These are phyloP conservation scores for Chytriomyces confervae DNA, from an alignment of 192 early-diverging fungal species.

Conservation along the genomic window DNA sequence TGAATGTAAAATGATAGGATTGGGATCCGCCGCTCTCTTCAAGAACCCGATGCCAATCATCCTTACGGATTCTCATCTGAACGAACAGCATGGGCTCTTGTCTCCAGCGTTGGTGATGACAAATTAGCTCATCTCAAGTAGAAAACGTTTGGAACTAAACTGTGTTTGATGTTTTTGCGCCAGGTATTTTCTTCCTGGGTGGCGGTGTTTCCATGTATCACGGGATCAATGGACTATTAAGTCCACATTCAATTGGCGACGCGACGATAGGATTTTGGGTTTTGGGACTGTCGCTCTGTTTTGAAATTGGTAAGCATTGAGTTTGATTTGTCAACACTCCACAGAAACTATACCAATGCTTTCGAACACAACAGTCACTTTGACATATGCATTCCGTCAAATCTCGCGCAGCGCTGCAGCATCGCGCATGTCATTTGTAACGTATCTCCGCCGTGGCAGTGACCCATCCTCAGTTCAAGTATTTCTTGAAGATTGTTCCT, in stretches of 20 bases:
- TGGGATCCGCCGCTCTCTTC: slow-evolving; percentile 54
- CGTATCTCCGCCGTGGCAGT: slow-evolving; percentile 53
- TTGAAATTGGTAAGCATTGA: slow-evolving; percentile 49
- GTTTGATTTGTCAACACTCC: slow-evolving; percentile 7
- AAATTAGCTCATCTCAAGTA: neutral
- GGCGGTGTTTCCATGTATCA: slow-evolving; percentile 63
- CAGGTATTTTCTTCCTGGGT: slow-evolving; percentile 61
- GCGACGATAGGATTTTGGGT: slow-evolving; percentile 46
- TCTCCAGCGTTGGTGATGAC: slow-evolving; percentile 49
- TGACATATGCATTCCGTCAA: slow-evolving; percentile 54
- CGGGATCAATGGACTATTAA: slow-evolving; percentile 55
- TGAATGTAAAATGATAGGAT: slow-evolving; percentile 26
- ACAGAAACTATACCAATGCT: neutral
- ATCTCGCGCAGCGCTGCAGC: slow-evolving; percentile 46
- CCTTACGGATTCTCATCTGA: slow-evolving; percentile 64
- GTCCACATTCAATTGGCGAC: slow-evolving; percentile 49
- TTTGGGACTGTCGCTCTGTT: slow-evolving; percentile 51
- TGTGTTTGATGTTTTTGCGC: neutral
- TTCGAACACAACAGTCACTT: slow-evolving; percentile 34
- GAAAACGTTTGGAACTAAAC: neutral
- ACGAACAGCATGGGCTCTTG: slow-evolving; percentile 64
- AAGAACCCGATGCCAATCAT: slow-evolving; percentile 53
- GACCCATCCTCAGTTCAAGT: slow-evolving; percentile 67
- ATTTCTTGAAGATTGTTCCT: slow-evolving; percentile 59
- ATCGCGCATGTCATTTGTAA: slow-evolving; percentile 40